A percentile compares a stretch with the other conserved stretches of the same genome.
Conservation (phyloP, 345 rosid species). For the Arabis alpina region DNA sequence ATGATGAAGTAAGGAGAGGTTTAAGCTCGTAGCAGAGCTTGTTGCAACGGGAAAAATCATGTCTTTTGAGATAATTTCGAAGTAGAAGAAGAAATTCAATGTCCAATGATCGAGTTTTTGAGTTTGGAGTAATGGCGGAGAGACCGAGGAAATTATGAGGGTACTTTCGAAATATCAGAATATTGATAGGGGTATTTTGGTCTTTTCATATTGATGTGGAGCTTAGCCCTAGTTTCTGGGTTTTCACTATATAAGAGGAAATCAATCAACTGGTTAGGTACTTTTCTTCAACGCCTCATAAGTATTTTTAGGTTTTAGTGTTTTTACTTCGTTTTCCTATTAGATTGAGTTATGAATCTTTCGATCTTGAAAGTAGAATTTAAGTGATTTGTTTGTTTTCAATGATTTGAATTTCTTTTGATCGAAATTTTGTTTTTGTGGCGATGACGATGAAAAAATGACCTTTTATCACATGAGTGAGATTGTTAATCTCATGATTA, state of each 20-base stretch:
- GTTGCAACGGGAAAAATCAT: conserved; percentile 20
- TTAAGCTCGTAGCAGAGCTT: neutral
- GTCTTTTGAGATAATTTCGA: neutral
- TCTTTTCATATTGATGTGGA: neutral
- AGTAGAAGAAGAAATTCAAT: neutral
- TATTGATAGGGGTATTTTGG: neutral
- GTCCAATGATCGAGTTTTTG: neutral
- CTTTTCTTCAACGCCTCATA: no score
- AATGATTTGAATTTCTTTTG: neutral
- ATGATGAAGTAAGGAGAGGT: conserved; percentile 20
- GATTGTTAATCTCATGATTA: conserved; percentile 41
- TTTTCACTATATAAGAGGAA: conserved; percentile 8
- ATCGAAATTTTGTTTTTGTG: neutral
- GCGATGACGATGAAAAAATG: conserved; percentile 40
- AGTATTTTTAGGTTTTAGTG: no score
- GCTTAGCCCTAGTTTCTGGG: conserved; percentile 29
- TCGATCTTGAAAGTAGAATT: neutral
- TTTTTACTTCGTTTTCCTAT: no score
- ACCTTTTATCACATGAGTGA: conserved; percentile 45
- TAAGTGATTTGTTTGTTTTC: neutral
- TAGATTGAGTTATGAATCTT: neutral
- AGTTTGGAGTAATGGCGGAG: conserved; percentile 18
- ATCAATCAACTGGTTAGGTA: no score
- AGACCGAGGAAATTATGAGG: neutral
- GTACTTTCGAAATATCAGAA: neutral